Evolutionary conservation across 2,329 filamentous ascomycete genomes (phyloP), one percentile per base, ranked within the genome.

Genomic region (Pseudonectria foliicola): DNA sequence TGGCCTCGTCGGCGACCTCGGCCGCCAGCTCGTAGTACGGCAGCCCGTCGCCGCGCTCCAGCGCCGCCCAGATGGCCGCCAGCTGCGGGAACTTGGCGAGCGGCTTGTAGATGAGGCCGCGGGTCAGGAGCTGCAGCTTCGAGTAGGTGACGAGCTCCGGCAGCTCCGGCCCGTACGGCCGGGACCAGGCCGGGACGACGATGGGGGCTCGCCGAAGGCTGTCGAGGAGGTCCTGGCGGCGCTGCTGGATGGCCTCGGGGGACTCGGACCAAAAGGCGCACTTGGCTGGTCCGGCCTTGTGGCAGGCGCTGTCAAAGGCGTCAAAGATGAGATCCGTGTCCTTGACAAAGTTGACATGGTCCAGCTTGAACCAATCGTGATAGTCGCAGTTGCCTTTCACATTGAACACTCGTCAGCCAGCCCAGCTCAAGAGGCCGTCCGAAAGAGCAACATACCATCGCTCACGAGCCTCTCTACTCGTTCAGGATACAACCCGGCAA

Each of bases 271-370:
- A 60, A 28, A 77, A 61, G 2, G 61, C 60, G 36, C 72, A 77
- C 6, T 53, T 61, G 1, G 57, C 40, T 0, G 71, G 70, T 0
- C 71, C 71, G 13, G 68, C 74, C 27, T 62, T 55, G 46, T 69
- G 64, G 48, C 77, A 82, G 27, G 67, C 64, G 13, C 60, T 55
- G 45, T 71, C 75, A 38, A 80, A 78, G 13, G 58, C 65, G 2
- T 63, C 54, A 45, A 77, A 64, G 6, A 72, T 66, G 33, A 66
- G 61, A 49, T 80, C 75, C 11, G 70, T 67, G 45, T 79, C 70
- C n/a, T 59, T 59, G 6, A 75, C 48, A 33, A 72, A 73, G 40
- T 67, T 67, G 42, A 62, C 55, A 36, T 68, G 61, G 1, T 54
- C 53, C 10, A 66, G 61, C 18, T 61, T 57, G 37, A 63, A 68